Percentiles rank a stretch among this genome's conserved stretches.
These are phyloP conservation scores for Apophysomyces sp. DNA, from an alignment of 371 early-diverging fungal genomes.

Conservation along the genomic window DNA sequence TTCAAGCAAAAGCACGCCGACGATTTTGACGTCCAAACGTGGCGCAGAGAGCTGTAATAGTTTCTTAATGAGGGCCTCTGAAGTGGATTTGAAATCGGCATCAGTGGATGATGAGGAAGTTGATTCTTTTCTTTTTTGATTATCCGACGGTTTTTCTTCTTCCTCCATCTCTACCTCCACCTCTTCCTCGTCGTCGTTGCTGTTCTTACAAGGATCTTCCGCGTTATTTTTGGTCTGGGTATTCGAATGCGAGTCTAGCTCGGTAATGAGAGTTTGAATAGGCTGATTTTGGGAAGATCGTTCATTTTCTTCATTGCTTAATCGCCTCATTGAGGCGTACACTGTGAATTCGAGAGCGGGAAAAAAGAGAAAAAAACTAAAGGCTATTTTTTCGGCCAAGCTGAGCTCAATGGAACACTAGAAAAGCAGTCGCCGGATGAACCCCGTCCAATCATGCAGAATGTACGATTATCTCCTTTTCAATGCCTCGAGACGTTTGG, in stretches of 20 bases:
- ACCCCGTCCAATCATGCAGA: not conserved
- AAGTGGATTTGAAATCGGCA: slow-evolving; percentile 37
- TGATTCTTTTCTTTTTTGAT: not conserved
- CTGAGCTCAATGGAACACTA: too few relatives aligned
- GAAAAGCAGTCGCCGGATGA: too few relatives aligned
- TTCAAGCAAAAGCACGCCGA: slow-evolving; percentile 43
- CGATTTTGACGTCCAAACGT: slow-evolving; percentile 42
- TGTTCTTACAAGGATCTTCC: not conserved
- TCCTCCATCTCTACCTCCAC: not conserved
- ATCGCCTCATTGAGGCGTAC: slow-evolving; percentile 1
- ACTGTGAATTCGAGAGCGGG: not conserved
- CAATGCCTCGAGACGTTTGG: slow-evolving; percentile 72
- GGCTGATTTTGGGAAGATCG: not conserved
- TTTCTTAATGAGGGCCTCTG: slow-evolving; percentile 38
- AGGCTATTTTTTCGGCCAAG: not conserved
- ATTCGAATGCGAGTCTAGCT: not conserved
- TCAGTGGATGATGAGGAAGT: slow-evolving; percentile 4
- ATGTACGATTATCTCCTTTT: slow-evolving; percentile 37
- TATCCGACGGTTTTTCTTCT: not conserved
- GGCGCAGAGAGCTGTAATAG: slow-evolving; percentile 38
- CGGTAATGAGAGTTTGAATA: not conserved
- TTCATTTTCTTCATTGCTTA: not conserved
- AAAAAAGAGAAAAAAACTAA: not conserved
- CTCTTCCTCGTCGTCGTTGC: not conserved
- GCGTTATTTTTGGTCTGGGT: not conserved